Percentiles rank a stretch among this genome's conserved stretches.
Evolutionary conservation across 192 early-diverging fungal species (phyloP).

Genomic region (Podila epicladia): DNA sequence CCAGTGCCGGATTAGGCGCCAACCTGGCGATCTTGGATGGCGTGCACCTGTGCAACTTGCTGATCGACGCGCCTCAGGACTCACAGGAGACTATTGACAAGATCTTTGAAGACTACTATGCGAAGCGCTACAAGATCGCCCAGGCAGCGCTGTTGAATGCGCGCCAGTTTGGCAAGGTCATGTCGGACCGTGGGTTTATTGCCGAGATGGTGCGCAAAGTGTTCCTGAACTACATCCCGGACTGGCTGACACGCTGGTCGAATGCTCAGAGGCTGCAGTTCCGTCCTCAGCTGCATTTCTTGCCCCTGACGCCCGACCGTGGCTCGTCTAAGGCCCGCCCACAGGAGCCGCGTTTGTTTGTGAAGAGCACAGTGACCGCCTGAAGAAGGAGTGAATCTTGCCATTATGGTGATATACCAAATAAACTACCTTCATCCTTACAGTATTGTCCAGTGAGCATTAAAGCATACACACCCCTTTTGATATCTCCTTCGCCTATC

Average conservation of each 20-base stretch:
- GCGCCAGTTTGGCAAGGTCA: slow-evolving; percentile 24
- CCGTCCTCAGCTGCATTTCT: slow-evolving; percentile 43
- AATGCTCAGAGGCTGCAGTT: slow-evolving; percentile 31
- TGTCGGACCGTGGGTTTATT: slow-evolving; percentile 16
- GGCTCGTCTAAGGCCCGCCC: slow-evolving; percentile 33
- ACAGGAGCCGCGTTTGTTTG: slow-evolving; percentile 33
- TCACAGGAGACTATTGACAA: slow-evolving; percentile 2
- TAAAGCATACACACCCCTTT: too few relatives aligned
- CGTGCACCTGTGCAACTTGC: slow-evolving; percentile 24
- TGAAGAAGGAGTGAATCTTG: neutral
- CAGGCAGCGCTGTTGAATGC: slow-evolving; percentile 13
- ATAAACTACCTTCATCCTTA: too few relatives aligned
- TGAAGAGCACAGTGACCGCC: neutral
- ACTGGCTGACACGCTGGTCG: slow-evolving; percentile 30
- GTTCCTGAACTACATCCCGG: slow-evolving; percentile 47
- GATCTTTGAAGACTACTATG: slow-evolving; percentile 16
- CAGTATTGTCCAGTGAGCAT: too few relatives aligned
- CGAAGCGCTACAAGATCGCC: slow-evolving; percentile 16
- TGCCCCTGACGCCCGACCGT: slow-evolving; percentile 37
- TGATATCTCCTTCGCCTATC: too few relatives aligned
- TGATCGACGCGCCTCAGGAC: slow-evolving; percentile 7
- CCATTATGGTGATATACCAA: too few relatives aligned
- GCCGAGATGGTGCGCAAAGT: slow-evolving; percentile 37
- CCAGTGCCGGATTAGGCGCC: slow-evolving; percentile 24
- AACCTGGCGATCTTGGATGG: slow-evolving; percentile 25